These are phyloP conservation scores for Prunus mira DNA, from an alignment of 306 rosid genomes.

Conservation along the genomic window DNA sequence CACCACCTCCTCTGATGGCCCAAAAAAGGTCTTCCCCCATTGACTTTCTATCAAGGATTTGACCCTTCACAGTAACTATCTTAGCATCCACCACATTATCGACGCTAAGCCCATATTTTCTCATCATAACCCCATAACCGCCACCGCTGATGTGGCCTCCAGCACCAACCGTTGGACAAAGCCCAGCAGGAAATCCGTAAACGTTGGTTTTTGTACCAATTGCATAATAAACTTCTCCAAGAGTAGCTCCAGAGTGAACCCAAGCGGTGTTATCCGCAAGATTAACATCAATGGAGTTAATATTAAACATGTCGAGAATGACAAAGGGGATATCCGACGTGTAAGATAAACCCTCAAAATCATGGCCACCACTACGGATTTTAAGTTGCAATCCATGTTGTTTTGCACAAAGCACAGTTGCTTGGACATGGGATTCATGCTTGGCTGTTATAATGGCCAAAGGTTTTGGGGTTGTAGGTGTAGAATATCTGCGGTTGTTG, in stretches of 20 bases:
- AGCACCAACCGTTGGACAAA: too few species aligned
- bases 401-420: slow-evolving; percentile 20
- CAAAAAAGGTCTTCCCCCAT: slow-evolving; percentile 74
- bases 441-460: slow-evolving; percentile 11
- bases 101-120: slow-evolving; percentile 65
- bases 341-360: slow-evolving; percentile 36
- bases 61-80: slow-evolving; percentile 47
- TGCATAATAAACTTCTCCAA: too few species aligned
- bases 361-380: slow-evolving; percentile 34
- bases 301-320: slow-evolving; percentile 4
- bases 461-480: slow-evolving; percentile 28
- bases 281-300: too few species aligned
- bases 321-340: slow-evolving; percentile 20
- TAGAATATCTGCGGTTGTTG: slow-evolving; percentile 18
- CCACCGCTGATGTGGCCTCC: slow-evolving; percentile 53
- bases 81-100: slow-evolving; percentile 58
- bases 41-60: slow-evolving; percentile 21
- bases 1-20: slow-evolving; percentile 84
- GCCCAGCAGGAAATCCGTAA: too few species aligned
- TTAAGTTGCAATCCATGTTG: slow-evolving; percentile 2
- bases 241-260: too few species aligned
- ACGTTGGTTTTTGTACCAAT: too few species aligned
- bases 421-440: slow-evolving; percentile 25
- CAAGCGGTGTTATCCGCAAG: too few species aligned
- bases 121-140: slow-evolving; percentile 62